Evolutionary conservation across 805 yeast species (phyloP).

Genomic region (Yarrowia hollandica): DNA sequence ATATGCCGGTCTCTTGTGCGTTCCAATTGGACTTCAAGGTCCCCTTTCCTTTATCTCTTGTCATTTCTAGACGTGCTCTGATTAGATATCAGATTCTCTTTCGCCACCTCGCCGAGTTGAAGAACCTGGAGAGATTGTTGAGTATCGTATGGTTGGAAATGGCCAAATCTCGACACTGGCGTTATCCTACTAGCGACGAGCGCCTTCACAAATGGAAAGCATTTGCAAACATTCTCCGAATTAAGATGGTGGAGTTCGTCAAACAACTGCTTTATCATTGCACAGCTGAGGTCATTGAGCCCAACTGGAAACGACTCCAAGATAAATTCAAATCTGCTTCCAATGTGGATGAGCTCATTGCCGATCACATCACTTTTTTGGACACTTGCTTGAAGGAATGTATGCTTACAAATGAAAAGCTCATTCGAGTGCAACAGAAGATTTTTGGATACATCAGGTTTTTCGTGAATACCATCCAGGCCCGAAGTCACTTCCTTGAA

Average conservation of each 20-base stretch:
- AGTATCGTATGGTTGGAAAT: slow-evolving; percentile 74
- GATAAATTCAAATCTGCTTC: slow-evolving; percentile 37
- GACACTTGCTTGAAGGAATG: slow-evolving; percentile 67
- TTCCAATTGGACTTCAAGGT: slow-evolving; percentile 47
- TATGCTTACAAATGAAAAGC: slow-evolving; percentile 58
- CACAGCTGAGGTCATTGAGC: slow-evolving; percentile 59
- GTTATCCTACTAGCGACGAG: slow-evolving; percentile 44
- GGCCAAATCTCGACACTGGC: slow-evolving; percentile 67
- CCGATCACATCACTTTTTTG: slow-evolving; percentile 55
- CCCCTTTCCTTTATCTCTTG: slow-evolving; percentile 84
- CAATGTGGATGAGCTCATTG: slow-evolving; percentile 49
- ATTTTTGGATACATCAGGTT: slow-evolving; percentile 45
- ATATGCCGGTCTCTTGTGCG: slow-evolving; percentile 35
- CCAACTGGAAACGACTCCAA: slow-evolving; percentile 51
- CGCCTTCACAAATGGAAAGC: slow-evolving; percentile 52
- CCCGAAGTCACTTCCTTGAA: slow-evolving; percentile 34
- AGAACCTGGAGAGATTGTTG: slow-evolving; percentile 58
- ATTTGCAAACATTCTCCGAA: slow-evolving; percentile 41
- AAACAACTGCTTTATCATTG: slow-evolving; percentile 57
- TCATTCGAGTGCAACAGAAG: slow-evolving; percentile 49
- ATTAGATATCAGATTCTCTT: slow-evolving; percentile 79
- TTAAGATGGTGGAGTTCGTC: slow-evolving; percentile 57
- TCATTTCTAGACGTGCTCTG: slow-evolving; percentile 67
- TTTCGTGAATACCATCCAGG: slow-evolving; percentile 36
- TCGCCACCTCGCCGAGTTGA: slow-evolving; percentile 65